Evolutionary conservation across 495 filamentous ascomycete species (phyloP).

Genomic region (Penicillium silybi): DNA sequence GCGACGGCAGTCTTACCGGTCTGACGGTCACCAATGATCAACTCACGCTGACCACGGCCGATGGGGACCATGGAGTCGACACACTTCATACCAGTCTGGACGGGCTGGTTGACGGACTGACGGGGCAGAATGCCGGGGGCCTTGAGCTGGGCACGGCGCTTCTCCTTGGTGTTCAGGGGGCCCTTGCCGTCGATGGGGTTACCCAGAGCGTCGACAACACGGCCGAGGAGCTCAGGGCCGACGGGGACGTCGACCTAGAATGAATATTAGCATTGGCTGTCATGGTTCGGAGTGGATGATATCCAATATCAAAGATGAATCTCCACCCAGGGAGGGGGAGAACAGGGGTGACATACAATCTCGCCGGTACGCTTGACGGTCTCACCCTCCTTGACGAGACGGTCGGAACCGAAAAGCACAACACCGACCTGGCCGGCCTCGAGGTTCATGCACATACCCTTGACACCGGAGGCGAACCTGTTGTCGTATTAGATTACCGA

Average conservation of each 20-base stretch:
- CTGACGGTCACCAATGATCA: slow-evolving; percentile 99
- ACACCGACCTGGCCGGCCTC: slow-evolving; percentile 99
- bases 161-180: slow-evolving; percentile 84
- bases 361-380: slow-evolving; percentile 99
- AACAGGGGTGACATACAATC: slow-evolving; percentile 66
- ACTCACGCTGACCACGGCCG: slow-evolving; percentile 98
- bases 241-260: slow-evolving; percentile 93
- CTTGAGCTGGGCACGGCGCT: slow-evolving; percentile 96
- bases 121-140: slow-evolving; percentile 97
- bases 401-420: slow-evolving; percentile 99
- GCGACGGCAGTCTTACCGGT: slow-evolving; percentile 99
- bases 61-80: slow-evolving; percentile 99
- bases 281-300: not conserved
- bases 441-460: slow-evolving; percentile 99
- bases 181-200: slow-evolving; percentile 99
- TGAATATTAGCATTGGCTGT: slow-evolving; percentile 17
- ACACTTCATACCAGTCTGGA: slow-evolving; percentile 98
- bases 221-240: slow-evolving; percentile 86
- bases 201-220: slow-evolving; percentile 96
- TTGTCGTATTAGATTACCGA: slow-evolving; percentile 37
- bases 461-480: slow-evolving; percentile 98
- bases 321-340: not conserved
- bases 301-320: slow-evolving; percentile 11
- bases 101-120: slow-evolving; percentile 93
- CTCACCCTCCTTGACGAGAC: slow-evolving; percentile 99